A percentile compares a stretch with the other conserved stretches of the same genome.
phyloP scores from a whole-genome alignment of 2,329 filamentous ascomycete genomes.

The Aspergillus glaucus region DNA sequence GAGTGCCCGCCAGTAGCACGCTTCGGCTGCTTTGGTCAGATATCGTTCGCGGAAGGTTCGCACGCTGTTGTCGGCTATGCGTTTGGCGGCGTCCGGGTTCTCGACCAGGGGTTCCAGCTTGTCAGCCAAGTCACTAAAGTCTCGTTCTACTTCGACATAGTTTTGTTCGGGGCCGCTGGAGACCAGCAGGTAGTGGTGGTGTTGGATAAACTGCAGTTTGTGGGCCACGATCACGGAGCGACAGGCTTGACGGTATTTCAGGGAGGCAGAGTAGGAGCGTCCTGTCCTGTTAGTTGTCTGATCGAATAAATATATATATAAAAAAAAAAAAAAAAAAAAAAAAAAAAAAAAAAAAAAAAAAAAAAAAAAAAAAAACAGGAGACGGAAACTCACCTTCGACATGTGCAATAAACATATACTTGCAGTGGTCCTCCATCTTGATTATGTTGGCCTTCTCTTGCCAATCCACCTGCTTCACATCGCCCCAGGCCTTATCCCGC shows the following conservation, averaged over 20 bases:
- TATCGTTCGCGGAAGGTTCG: conserved; percentile 44
- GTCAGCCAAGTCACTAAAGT: conserved; percentile 49
- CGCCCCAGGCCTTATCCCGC: conserved; percentile 40
- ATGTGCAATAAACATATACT: conserved; percentile 48
- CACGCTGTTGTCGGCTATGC: conserved; percentile 42
- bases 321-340: not conserved
- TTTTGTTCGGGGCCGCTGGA: conserved; percentile 40
- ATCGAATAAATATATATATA: too few relatives aligned
- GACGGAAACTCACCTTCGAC: conserved; percentile 40
- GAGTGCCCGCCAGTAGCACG: conserved; percentile 46
- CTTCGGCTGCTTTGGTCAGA: conserved; percentile 44
- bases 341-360: not conserved
- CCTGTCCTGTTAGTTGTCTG: conserved; percentile 8
- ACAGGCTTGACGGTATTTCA: conserved; percentile 47
- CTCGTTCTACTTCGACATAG: conserved; percentile 40
- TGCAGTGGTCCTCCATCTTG: conserved; percentile 47
- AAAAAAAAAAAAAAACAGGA: not conserved
- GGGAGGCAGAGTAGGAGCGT: conserved; percentile 42
- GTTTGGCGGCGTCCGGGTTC: conserved; percentile 31
- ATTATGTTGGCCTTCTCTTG: conserved; percentile 37
- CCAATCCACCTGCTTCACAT: conserved; percentile 41
- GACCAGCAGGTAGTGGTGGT: conserved; percentile 40
- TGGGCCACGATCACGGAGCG: conserved; percentile 42
- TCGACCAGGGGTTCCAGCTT: conserved; percentile 31
- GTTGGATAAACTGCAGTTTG: conserved; percentile 41